Evolutionary conservation across 192 early-diverging fungal genomes (phyloP), one percentile per base, ranked within the genome.

Genomic region (Coemansia umbellata): DNA sequence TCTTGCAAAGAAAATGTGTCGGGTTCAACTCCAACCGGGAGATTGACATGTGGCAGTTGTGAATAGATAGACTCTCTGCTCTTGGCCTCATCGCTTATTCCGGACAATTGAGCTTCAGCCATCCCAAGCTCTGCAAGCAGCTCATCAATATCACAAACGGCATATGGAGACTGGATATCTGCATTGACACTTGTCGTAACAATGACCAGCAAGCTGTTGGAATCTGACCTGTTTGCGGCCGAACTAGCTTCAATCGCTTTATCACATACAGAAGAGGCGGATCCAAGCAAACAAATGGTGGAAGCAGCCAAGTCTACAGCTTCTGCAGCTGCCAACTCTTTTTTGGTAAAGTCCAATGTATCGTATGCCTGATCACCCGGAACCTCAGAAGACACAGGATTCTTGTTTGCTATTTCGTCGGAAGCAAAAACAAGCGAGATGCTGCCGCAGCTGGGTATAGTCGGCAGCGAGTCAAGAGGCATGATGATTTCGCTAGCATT

Each of bases 121-220:
- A 65, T 42, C 0, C 58, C 62, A 8, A 65, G 39, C 43, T 72
- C 69, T 22, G 27, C n/a, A 7, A 72, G 31, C 17, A 72, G 44
- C 49, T 72, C 58, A 44, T 72, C 69, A 43, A 72, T 64, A 33
- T 63, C 68, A 8, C 47, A 28, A 17, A 71, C 35, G 4, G 55
- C 60, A 60, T 47, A 65, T 10, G 62, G 50, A 13, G 54, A 56
- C 24, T 26, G 42, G n/a, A n/a, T n/a, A n/a, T n/a, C n/a, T 13
- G 23, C 5, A 13, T 44, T 22, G 2, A 11, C 23, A 26, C 10
- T 21, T 13, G 21, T 17, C 8, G 2, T 2, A 3, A 9, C 19
- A 42, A 22, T 4, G 19, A 8, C 1, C 17, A 6, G 5, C 4
- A 26, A 5, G 11, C 23, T 44, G 23, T 8, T 27, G 21, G 14